Base-by-base conservation (phyloP, 164 flowering plant genomes). In the Berberis vulgaris region DNA sequence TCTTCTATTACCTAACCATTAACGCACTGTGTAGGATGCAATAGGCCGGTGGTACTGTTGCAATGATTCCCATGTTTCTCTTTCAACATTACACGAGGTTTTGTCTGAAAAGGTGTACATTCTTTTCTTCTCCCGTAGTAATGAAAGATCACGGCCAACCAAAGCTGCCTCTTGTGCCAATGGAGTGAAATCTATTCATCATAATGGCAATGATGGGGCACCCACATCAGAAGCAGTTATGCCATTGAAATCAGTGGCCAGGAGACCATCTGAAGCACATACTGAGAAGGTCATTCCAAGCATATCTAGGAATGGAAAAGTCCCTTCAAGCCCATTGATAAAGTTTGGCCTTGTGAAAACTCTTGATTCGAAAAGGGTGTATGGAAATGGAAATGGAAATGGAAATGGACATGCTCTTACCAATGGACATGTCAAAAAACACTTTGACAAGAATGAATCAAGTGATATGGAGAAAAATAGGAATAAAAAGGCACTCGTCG, bases 91-190 rank as follows among this genome's bases (percentile, higher is more conserved):
- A 65, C 80, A 86, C 71, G 88, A 86, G 65, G 99, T 95, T 64
- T 81, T 95, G 79, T 89, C 96, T 57, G 97, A 95, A 76, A 95
- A 86, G 73, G 99, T 81, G 59, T 95, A 95, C 71, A 85, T 95
- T 65, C 90, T 95, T 59, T 95, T 95, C 74, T 95, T 87, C 71
- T 71, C 84, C 59, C 96, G 97, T 56, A 69, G 83, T 39, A 89
- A 81, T 71, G 88, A 78, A 76, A 82, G 84, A 68, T 74, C 88
- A 44, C 69, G 13, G 46, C 58, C 77, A 47, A 52, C 72, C 45
- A 76, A 71, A 67, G 49, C 71, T 63, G 67, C 66, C 53, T 59
- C 69, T 58, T 26, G 74, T 12, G 63, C 83, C 65, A 83, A 78
- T 73, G 92, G 87, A 53, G 72, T 68, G 43, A 81, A 84, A 69